Evolutionary conservation across 345 rosid genomes (phyloP), one percentile per base, ranked within the genome.

Genomic region (Camelina hispida): DNA sequence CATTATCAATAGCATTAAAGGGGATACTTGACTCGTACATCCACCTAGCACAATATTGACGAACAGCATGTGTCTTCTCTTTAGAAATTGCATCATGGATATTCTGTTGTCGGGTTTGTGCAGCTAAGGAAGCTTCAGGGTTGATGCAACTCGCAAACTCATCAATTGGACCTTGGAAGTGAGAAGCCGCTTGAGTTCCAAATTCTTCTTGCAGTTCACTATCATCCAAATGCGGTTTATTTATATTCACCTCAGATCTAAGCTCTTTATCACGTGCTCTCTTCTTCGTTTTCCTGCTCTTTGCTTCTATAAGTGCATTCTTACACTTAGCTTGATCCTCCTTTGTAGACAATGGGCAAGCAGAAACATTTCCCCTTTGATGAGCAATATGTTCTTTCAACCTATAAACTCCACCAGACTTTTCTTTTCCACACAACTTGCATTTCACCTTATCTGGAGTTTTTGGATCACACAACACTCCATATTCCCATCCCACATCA

Each of bases 1-100:
- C 69, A 28, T 47, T 65, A 9, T 65, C 42, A 65, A 65, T 65
- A 0, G 55, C 56, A 10, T 30, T 30, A 14, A 63, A 43, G 4
- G 56, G 6, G 9, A 65, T 46, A 30, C 25, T 62, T 20, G 66
- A 43, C 14, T 22, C 2, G 13, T 9, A 23, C 7, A 62, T 0
- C 66, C 52, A 62, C 2, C 35, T 23, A 62, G 52, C 51, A 22
- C 20, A 62, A 15, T 62, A 42, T 15, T 62, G 35, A 1, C 10
- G 13, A 0, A 62, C 14, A 35, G 0, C 62, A 58, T 59, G 9
- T 9, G 46, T 9, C 15, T 35, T 59, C 64, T 59, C 25, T 16
- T 58, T 58, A 9, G 5, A 35, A 35, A 58, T 25, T 0, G 28
- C 46, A 7, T 14, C 35, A 15, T 42, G 52, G 35, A 62, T 42